Evolutionary conservation across 2,329 filamentous ascomycete genomes (phyloP).

Genomic region (Neoascochyta sp.): DNA sequence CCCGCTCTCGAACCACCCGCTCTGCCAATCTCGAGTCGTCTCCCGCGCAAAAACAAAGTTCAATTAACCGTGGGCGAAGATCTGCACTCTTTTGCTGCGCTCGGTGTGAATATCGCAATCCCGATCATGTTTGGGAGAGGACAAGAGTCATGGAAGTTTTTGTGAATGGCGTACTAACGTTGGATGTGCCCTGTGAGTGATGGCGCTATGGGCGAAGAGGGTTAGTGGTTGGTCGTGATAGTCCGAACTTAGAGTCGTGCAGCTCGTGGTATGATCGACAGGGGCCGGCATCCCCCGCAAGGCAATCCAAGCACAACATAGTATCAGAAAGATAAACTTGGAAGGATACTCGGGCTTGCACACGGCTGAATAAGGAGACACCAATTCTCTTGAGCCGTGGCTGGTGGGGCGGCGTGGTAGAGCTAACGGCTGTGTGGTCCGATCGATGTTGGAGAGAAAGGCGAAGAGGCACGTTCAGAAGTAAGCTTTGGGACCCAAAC

Average conservation of each 20-base stretch:
- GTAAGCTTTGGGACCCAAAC: no score
- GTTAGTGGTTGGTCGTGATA: constrained; percentile 1
- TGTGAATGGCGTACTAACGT: no score
- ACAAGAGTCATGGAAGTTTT: no score
- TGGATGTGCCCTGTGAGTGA: constrained; percentile 2
- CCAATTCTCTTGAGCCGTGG: no score
- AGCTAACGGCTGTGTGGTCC: background rate
- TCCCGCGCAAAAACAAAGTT: no score
- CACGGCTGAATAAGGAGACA: background rate
- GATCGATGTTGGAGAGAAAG: background rate
- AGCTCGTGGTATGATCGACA: constrained; percentile 10
- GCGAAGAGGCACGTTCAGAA: background rate
- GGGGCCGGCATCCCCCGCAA: no score
- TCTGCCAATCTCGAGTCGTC: no score
- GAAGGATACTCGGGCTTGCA: background rate
- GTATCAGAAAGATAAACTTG: background rate
- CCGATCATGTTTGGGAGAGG: constrained; percentile 2
- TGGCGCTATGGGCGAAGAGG: background rate
- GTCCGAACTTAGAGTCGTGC: constrained; percentile 1
- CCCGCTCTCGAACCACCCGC: constrained; percentile 1
- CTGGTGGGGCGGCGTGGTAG: no score
- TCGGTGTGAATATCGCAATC: background rate
- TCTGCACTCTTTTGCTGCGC: constrained; percentile 4
- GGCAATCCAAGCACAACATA: constrained; percentile 1
- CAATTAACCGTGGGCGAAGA: no score